phyloP scores from a whole-genome alignment of 805 yeast genomes.

The Metschnikowia dekortorum region DNA sequence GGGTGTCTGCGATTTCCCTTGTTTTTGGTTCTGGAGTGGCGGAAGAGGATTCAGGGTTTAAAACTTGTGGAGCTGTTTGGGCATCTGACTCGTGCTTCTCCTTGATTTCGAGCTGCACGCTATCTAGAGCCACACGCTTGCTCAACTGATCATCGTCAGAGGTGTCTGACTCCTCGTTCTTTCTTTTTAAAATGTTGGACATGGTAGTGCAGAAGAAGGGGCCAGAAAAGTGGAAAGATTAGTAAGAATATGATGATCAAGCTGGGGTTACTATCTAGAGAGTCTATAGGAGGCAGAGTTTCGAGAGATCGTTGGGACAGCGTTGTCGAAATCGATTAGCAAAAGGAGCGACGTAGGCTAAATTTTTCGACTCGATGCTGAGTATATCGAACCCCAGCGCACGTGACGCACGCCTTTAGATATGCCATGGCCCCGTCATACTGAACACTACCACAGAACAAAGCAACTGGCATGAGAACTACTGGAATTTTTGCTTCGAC shows the following conservation, averaged over 20 bases:
- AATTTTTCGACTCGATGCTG: not conserved
- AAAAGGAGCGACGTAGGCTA: not conserved
- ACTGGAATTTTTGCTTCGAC: too few relatives aligned
- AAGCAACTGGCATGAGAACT: too few relatives aligned
- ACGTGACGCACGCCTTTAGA: not conserved
- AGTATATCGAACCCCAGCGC: not conserved
- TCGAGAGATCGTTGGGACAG: constrained; percentile 2
- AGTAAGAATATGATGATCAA: constrained; percentile 1
- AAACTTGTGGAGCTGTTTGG: constrained; percentile 39
- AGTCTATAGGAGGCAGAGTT: constrained; percentile 1
- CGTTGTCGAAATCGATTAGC: not conserved
- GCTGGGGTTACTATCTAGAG: constrained; percentile 3
- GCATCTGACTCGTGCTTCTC: constrained; percentile 40
- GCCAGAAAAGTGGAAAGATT: constrained; percentile 1
- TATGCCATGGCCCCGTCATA: not conserved
- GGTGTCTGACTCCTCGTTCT: constrained; percentile 54
- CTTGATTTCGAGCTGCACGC: constrained; percentile 46
- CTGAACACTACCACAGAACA: too few relatives aligned
- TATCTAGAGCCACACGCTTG: constrained; percentile 68
- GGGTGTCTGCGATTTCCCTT: not conserved
- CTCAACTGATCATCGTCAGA: constrained; percentile 46
- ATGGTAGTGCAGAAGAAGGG: constrained; percentile 3
- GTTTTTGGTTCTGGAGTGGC: not conserved
- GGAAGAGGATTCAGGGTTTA: constrained; percentile 9
- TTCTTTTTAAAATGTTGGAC: constrained; percentile 52